A percentile compares a stretch with the other conserved stretches of the same genome.
phyloP scores from a whole-genome alignment of 1,139 yeast species.

The Suhomyces anneliseae region DNA sequence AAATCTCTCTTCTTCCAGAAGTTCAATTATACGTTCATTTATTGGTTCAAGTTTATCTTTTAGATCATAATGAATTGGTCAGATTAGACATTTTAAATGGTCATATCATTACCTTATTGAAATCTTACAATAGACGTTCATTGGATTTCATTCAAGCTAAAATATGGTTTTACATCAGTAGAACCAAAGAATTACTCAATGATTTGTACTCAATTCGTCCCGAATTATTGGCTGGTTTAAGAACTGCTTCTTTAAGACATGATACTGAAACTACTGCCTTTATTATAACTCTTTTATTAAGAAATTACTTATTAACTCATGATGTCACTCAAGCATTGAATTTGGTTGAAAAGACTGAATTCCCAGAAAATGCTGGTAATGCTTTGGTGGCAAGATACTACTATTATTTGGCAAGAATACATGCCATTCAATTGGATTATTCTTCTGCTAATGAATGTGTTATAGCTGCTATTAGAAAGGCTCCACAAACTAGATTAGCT shows the following conservation, averaged over 20 bases:
- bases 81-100: constrained; percentile 54
- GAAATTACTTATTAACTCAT: constrained; percentile 76
- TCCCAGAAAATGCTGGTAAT: constrained; percentile 83
- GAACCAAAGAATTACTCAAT: constrained; percentile 69
- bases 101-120: constrained; percentile 55
- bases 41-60: constrained; percentile 70
- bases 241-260: constrained; percentile 90
- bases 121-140: constrained; percentile 73
- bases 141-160: constrained; percentile 87
- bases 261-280: constrained; percentile 91
- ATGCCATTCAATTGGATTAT: constrained; percentile 91
- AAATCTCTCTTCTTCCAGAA: constrained; percentile 58
- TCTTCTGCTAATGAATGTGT: constrained; percentile 88
- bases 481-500: constrained; percentile 90
- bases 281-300: constrained; percentile 75
- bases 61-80: constrained; percentile 57
- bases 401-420: constrained; percentile 85
- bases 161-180: constrained; percentile 87
- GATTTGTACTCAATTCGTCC: constrained; percentile 67
- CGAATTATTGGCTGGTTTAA: constrained; percentile 67
- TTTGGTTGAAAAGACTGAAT: constrained; percentile 83
- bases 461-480: constrained; percentile 90
- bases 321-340: constrained; percentile 88
- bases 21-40: constrained; percentile 79
- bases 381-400: constrained; percentile 90